Base-by-base conservation (phyloP, 2,329 filamentous ascomycete genomes). In the Ampelomyces quisqualis region DNA sequence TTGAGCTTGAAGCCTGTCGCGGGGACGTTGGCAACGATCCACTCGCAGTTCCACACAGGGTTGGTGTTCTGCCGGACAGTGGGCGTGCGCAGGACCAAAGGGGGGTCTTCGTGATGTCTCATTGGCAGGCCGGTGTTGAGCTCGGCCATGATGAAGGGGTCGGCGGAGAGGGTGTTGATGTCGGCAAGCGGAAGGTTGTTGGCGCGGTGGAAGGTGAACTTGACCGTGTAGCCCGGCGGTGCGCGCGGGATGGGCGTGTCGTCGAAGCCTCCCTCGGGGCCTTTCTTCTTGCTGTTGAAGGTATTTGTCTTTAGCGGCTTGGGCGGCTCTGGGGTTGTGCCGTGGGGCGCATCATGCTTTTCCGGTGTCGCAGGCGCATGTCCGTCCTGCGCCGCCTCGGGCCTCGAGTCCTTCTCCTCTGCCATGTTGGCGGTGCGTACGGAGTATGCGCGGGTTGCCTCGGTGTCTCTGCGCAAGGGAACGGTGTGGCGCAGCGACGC, bases 11-110 rank as follows among this genome's bases (percentile, higher is more conserved):
- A 95, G 3, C 90, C 90, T 0, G 79, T 81, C 0, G 83, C 74
- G 0, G 91, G 90, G 2, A 96, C 78, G 54, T 95, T 94, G 46
- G 88, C 88, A 17, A 97, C 85, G 15, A 89, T 77, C 91, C 91
- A 97, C 45, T 88, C 79, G 24, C 84, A 81, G 33, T 95, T 78
- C 91, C 91, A 97, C 33, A 73, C 75, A 0, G 91, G 90, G 55
- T 90, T 79, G 1, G 81, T 84, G 27, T 78, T 84, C 51, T 78
- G 80, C 42, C 86, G 80, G 22, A 90, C 70, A 0, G 91, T 96
- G 1, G 77, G 81, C 0, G 89, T 95, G 31, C 91, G 82, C 62
- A 87, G 80, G 15, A 75, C 75, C 21, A 95, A 71, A 15, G 81
- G 77, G 0, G 90, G 86, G 60, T 96, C 90, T 62, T 95, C 88